Percentiles rank a stretch among this genome's conserved stretches.
Conservation (phyloP, 2,329 filamentous ascomycete genomes). For the Sphaerulina vaccinii region DNA sequence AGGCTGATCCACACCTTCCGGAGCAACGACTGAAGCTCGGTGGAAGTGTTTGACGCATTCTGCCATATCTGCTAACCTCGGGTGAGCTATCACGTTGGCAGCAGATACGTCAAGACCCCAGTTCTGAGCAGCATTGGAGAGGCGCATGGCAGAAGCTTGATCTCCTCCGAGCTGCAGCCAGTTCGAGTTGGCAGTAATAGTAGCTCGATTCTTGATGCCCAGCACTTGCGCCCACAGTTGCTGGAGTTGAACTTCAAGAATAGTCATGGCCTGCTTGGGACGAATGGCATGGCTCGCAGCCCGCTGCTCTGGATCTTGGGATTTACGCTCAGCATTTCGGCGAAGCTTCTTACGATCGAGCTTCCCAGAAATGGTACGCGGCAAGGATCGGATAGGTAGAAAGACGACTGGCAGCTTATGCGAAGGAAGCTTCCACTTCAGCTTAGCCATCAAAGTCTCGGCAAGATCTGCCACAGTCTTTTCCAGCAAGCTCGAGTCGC, state of each 20-base stretch:
- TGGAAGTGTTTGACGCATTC: slow-evolving; percentile 15
- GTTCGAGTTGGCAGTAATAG: slow-evolving; percentile 14
- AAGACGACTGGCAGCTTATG: slow-evolving; percentile 80
- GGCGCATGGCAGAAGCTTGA: background rate
- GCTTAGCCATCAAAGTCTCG: background rate
- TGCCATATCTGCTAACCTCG: slow-evolving; percentile 12
- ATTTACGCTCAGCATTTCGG: slow-evolving; percentile 39
- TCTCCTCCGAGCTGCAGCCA: slow-evolving; percentile 11
- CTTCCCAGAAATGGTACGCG: slow-evolving; percentile 72
- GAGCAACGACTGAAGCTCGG: slow-evolving; percentile 8
- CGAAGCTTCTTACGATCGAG: slow-evolving; percentile 54
- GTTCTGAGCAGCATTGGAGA: slow-evolving; percentile 2
- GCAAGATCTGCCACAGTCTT: slow-evolving; percentile 2
- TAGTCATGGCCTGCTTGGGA: slow-evolving; percentile 9
- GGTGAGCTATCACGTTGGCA: slow-evolving; percentile 6
- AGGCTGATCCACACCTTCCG: slow-evolving; percentile 7
- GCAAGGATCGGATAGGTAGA: slow-evolving; percentile 66
- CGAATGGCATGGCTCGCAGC: slow-evolving; percentile 4
- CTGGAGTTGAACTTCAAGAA: slow-evolving; percentile 14
- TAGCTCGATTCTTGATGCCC: slow-evolving; percentile 9
- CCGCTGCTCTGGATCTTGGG: slow-evolving; percentile 3
- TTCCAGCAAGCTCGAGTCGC: background rate
- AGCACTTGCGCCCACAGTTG: slow-evolving; percentile 16
- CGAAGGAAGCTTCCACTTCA: slow-evolving; percentile 20
- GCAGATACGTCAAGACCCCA: slow-evolving; percentile 11